phyloP scores from a whole-genome alignment of 2,329 filamentous ascomycete genomes.

The Penicillium paneum region DNA sequence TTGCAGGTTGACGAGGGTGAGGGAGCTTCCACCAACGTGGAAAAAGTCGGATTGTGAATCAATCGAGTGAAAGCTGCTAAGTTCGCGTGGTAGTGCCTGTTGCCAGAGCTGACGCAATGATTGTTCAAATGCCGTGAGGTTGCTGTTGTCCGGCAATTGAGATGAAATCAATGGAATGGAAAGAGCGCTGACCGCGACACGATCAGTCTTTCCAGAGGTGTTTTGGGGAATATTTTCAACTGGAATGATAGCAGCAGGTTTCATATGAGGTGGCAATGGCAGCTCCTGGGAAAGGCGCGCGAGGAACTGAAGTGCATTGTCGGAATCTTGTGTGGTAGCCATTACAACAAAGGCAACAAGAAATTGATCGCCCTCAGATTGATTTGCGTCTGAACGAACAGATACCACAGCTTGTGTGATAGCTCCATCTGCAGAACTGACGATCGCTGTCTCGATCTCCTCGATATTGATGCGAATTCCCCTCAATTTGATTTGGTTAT shows the following conservation, averaged over 20 bases:
- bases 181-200: slow-evolving; percentile 11
- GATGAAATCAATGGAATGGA: slow-evolving; percentile 3
- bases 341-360: slow-evolving; percentile 16
- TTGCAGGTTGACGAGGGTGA: slow-evolving; percentile 15
- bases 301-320: slow-evolving; percentile 14
- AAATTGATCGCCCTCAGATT: slow-evolving; percentile 2
- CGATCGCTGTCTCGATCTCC: slow-evolving; percentile 43
- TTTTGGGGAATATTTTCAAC: slow-evolving; percentile 28
- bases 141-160: background rate
- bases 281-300: slow-evolving; percentile 28
- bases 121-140: slow-evolving; percentile 8
- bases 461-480: slow-evolving; percentile 46
- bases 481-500: slow-evolving; percentile 31
- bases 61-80: slow-evolving; percentile 10
- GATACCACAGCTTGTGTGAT: slow-evolving; percentile 18
- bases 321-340: background rate
- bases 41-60: slow-evolving; percentile 19
- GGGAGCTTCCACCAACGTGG: slow-evolving; percentile 20
- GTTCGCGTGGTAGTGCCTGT: slow-evolving; percentile 13
- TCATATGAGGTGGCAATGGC: slow-evolving; percentile 39
- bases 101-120: slow-evolving; percentile 17
- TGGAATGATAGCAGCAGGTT: slow-evolving; percentile 29
- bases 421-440: slow-evolving; percentile 20
- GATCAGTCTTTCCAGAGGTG: slow-evolving; percentile 30
- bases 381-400: background rate